Evolutionary conservation across 2,329 filamentous ascomycete genomes (phyloP).

Genomic region (Diaporthe capsici): DNA sequence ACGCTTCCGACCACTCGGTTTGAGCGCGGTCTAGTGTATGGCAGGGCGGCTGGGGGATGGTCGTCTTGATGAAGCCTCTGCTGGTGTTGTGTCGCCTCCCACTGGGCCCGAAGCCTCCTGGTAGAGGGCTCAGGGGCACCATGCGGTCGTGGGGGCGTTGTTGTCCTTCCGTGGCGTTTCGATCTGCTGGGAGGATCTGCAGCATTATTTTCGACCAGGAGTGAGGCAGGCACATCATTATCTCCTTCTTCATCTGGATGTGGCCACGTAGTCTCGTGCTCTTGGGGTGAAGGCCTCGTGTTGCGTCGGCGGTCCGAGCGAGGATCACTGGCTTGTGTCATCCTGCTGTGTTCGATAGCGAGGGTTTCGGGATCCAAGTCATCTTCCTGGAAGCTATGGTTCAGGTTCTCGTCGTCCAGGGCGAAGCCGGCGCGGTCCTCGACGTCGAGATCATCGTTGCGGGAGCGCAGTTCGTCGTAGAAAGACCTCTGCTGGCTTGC

Average conservation of each 20-base stretch:
- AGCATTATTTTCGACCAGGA: constrained; percentile 71
- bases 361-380: constrained; percentile 62
- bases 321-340: constrained; percentile 48
- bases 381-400: constrained; percentile 64
- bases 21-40: constrained; percentile 47
- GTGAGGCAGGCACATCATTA: constrained; percentile 75
- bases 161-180: constrained; percentile 44
- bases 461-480: constrained; percentile 63
- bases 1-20: constrained; percentile 48
- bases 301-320: constrained; percentile 42
- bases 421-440: constrained; percentile 59
- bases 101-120: constrained; percentile 63
- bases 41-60: constrained; percentile 43
- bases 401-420: constrained; percentile 68
- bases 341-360: constrained; percentile 61
- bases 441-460: constrained; percentile 57
- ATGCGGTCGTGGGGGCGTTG: constrained; percentile 45
- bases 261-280: constrained; percentile 45
- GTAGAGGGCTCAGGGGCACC: constrained; percentile 58
- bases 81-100: constrained; percentile 68
- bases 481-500: constrained; percentile 58
- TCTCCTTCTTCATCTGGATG: constrained; percentile 64
- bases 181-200: constrained; percentile 41
- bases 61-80: constrained; percentile 64
- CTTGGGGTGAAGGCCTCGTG: constrained; percentile 13